Percentiles rank a stretch among this genome's conserved stretches.
phyloP scores from a whole-genome alignment of 1,284 basidiomycete species.

The Peniophora sp. region DNA sequence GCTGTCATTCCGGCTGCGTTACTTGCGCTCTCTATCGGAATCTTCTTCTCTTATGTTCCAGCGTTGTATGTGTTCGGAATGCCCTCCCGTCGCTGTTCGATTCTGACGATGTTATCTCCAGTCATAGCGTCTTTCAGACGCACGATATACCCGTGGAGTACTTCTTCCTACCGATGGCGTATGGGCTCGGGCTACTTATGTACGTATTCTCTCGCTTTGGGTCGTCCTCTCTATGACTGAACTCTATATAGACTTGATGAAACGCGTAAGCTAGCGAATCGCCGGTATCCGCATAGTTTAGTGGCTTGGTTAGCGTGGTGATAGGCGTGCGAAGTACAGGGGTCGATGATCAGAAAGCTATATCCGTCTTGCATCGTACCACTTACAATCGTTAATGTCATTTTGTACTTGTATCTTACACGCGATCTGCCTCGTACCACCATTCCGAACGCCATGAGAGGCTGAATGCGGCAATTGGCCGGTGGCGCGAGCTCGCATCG shows the following conservation, averaged over 20 bases:
- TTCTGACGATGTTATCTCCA: constrained; percentile 5
- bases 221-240: constrained; percentile 5
- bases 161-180: constrained; percentile 27
- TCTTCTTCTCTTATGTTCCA: constrained; percentile 49
- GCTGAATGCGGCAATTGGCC: too few species aligned
- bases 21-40: constrained; percentile 32
- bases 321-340: too few species aligned
- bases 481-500: too few species aligned
- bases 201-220: background rate
- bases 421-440: too few species aligned
- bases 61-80: constrained; percentile 27
- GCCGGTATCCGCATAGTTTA: constrained; percentile 24
- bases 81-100: constrained; percentile 8
- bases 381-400: too few species aligned
- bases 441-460: too few species aligned
- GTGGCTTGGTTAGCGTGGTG: constrained; percentile 32
- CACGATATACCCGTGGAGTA: constrained; percentile 6
- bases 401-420: too few species aligned
- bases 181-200: constrained; percentile 3
- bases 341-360: too few species aligned
- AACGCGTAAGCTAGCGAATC: constrained; percentile 27
- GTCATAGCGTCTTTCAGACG: constrained; percentile 29
- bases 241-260: constrained; percentile 27
- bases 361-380: too few species aligned
- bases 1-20: constrained; percentile 41